A percentile compares a stretch with the other conserved stretches of the same genome.
Evolutionary conservation across 441 rosid genomes (phyloP).

Genomic region (Erodium trifolium): DNA sequence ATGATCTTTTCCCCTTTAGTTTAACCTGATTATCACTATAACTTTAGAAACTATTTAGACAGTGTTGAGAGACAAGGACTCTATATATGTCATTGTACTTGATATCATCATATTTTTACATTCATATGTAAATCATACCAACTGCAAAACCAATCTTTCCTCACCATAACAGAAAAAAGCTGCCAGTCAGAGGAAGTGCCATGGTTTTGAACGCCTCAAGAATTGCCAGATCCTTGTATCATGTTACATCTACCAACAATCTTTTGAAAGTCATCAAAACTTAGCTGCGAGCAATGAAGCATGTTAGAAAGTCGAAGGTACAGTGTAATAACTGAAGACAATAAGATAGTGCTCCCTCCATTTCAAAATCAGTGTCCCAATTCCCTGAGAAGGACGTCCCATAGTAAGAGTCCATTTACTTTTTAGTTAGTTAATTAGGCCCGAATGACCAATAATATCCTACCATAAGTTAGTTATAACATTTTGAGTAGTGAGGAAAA

Average conservation of each 20-base stretch:
- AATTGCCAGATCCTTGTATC: not conserved
- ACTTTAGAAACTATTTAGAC: too few species aligned
- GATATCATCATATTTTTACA: too few species aligned
- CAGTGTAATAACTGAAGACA: not conserved
- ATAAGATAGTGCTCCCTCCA: too few species aligned
- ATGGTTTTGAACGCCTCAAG: not conserved
- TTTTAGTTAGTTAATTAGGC: not conserved
- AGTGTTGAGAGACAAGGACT: too few species aligned
- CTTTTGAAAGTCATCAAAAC: not conserved
- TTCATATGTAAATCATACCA: not conserved
- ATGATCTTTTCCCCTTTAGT: too few species aligned
- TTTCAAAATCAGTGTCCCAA: too few species aligned
- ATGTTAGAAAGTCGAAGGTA: not conserved
- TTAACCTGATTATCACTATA: too few species aligned
- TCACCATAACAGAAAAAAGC: not conserved
- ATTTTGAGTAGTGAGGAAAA: not conserved
- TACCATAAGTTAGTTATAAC: too few species aligned
- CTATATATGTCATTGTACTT: too few species aligned
- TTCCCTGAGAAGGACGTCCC: not conserved
- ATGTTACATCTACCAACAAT: not conserved
- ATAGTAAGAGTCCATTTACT: not conserved
- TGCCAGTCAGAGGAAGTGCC: not conserved
- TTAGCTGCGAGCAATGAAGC: not conserved
- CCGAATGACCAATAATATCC: not conserved
- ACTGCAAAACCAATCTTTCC: not conserved